Conservation (phyloP, 2,329 filamentous ascomycete species). For the Aureobasidium sp. region DNA sequence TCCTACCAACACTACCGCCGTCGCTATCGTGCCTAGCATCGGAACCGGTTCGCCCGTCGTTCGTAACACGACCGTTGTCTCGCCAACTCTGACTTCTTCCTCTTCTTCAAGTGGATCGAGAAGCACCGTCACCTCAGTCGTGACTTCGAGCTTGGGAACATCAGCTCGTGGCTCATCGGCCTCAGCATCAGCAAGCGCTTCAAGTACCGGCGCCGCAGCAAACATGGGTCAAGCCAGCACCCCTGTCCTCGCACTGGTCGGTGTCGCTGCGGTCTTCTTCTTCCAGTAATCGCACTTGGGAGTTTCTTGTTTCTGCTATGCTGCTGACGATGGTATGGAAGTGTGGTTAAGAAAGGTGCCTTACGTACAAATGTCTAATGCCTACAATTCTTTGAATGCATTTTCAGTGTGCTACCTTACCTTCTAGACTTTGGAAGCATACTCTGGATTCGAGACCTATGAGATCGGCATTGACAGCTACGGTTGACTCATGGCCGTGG, state of each 20-base stretch:
- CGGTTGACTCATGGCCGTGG: not conserved
- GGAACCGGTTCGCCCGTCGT: slow-evolving; percentile 19
- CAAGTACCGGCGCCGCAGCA: slow-evolving; percentile 1
- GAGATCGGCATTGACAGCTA: not conserved
- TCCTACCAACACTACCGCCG: slow-evolving; percentile 15
- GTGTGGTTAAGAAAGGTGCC: not conserved
- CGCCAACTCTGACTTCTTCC: slow-evolving; percentile 17
- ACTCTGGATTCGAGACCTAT: not conserved
- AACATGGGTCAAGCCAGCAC: slow-evolving; percentile 24
- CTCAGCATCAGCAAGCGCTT: not conserved
- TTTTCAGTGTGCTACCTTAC: not conserved
- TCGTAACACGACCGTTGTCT: slow-evolving; percentile 24
- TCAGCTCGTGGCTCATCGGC: slow-evolving; percentile 16
- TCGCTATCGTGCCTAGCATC: slow-evolving; percentile 13
- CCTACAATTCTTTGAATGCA: not conserved
- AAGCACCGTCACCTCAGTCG: slow-evolving; percentile 16
- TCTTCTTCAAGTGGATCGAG: slow-evolving; percentile 12
- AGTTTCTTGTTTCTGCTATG: slow-evolving; percentile 5
- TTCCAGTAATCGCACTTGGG: slow-evolving; percentile 8
- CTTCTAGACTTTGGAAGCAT: not conserved
- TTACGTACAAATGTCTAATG: slow-evolving; percentile 9
- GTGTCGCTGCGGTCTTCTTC: slow-evolving; percentile 33
- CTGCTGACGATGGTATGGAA: not conserved
- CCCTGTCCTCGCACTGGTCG: slow-evolving; percentile 32
- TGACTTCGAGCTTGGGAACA: slow-evolving; percentile 13